These are phyloP conservation scores for Penicillium canescens DNA, from an alignment of 495 filamentous ascomycete species.

Conservation along the genomic window DNA sequence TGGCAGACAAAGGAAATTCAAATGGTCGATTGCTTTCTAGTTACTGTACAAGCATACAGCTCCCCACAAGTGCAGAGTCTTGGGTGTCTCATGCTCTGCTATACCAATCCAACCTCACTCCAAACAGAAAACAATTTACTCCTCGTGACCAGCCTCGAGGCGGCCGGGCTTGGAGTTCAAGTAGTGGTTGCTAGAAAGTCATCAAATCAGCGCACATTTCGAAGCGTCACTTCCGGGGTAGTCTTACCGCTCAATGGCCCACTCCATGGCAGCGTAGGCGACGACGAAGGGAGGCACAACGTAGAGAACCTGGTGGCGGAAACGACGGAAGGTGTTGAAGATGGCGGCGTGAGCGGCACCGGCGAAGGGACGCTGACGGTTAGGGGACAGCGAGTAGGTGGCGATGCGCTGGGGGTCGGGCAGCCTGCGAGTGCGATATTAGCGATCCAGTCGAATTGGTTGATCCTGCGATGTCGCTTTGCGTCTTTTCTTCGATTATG, in stretches of 20 bases:
- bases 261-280: constrained; percentile 78
- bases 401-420: constrained; percentile 60
- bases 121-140: constrained; percentile 33
- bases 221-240: neutral
- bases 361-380: constrained; percentile 65
- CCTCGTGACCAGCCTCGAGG: constrained; percentile 33
- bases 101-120: constrained; percentile 19
- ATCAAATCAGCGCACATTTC: neutral
- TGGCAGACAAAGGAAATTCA: constrained; percentile 28
- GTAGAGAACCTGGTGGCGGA: constrained; percentile 73
- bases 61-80: constrained; percentile 12
- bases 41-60: constrained; percentile 48
- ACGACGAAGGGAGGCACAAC: constrained; percentile 72
- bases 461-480: too few relatives aligned
- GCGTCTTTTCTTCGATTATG: neutral
- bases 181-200: constrained; percentile 72
- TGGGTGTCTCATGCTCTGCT: constrained; percentile 15
- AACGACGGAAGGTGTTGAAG: constrained; percentile 63
- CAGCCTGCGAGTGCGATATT: constrained; percentile 28
- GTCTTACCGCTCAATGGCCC: constrained; percentile 78
- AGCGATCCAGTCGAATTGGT: neutral
- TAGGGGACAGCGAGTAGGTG: constrained; percentile 62
- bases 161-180: constrained; percentile 90
- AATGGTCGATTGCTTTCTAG: constrained; percentile 49
- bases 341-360: constrained; percentile 62